Evolutionary conservation across 1,284 basidiomycete species (phyloP).

Genomic region (Sanghuangporus weigelae): DNA sequence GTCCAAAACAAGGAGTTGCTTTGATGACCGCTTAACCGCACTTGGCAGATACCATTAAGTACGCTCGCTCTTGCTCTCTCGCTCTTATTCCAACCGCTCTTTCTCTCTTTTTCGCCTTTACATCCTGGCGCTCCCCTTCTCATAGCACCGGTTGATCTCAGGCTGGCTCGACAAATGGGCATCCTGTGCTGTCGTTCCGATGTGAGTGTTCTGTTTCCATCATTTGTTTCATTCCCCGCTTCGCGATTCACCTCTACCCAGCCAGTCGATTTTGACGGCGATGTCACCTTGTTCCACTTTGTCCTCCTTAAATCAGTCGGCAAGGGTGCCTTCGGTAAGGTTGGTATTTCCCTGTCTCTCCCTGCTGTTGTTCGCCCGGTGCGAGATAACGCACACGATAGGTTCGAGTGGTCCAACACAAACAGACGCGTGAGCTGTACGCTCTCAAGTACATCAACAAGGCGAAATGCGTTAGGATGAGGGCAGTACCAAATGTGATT

Average conservation of each 20-base stretch:
- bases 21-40: background rate
- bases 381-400: conserved; percentile 28
- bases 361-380: background rate
- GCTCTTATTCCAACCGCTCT: background rate
- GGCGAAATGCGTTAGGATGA: conserved; percentile 95
- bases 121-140: background rate
- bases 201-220: conserved; percentile 35
- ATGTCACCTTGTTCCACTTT: conserved; percentile 97
- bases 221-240: conserved; percentile 5
- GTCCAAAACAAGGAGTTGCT: background rate
- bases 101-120: background rate
- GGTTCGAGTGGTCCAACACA: conserved; percentile 98
- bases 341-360: conserved; percentile 28
- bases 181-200: conserved; percentile 79
- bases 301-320: conserved; percentile 91
- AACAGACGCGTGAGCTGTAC: conserved; percentile 91
- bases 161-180: conserved; percentile 52
- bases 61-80: background rate
- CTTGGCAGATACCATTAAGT: background rate
- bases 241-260: conserved; percentile 29
- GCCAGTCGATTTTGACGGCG: conserved; percentile 98
- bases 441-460: conserved; percentile 99
- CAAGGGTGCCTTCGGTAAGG: conserved; percentile 98
- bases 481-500: conserved; percentile 94
- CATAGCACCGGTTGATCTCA: background rate